phyloP scores from a whole-genome alignment of 2,329 filamentous ascomycete species.

The Alternaria triticimaculans region DNA sequence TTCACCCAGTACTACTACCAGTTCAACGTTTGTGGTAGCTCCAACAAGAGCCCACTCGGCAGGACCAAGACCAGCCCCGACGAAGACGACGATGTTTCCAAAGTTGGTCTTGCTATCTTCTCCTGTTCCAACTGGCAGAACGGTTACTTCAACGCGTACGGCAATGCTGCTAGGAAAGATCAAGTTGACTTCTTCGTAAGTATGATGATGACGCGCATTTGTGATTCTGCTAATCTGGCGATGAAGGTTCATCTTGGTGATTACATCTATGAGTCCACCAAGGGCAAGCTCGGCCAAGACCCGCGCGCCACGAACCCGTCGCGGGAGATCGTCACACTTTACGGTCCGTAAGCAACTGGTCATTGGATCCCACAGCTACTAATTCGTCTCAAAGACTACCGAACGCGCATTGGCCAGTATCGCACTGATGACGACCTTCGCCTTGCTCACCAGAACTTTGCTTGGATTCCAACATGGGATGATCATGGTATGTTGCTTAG shows the following conservation, averaged over 20 bases:
- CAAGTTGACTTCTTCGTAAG: constrained; percentile 64
- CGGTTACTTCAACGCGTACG: constrained; percentile 59
- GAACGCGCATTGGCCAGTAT: constrained; percentile 50
- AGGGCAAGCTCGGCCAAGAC: constrained; percentile 35
- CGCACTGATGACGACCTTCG: constrained; percentile 51
- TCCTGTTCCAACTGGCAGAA: constrained; percentile 66
- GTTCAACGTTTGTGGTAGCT: constrained; percentile 70
- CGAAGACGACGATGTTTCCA: constrained; percentile 61
- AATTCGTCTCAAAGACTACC: constrained; percentile 43
- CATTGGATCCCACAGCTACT: neutral
- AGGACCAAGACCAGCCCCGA: constrained; percentile 73
- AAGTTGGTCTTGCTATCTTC: constrained; percentile 71
- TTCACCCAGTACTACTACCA: constrained; percentile 75
- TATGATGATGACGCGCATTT: neutral
- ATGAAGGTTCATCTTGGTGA: constrained; percentile 51
- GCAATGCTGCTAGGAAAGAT: constrained; percentile 49
- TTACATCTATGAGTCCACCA: constrained; percentile 52
- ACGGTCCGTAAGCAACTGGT: constrained; percentile 22
- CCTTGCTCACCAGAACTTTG: constrained; percentile 49
- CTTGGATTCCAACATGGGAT: constrained; percentile 59
- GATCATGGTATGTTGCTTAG: constrained; percentile 8
- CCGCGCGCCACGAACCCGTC: constrained; percentile 37
- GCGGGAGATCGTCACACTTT: constrained; percentile 50
- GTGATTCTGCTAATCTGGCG: constrained; percentile 14
- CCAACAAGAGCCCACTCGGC: constrained; percentile 67